Evolutionary conservation across 768 basidiomycete genomes (phyloP).

Genomic region (Lactarius deliciosus): DNA sequence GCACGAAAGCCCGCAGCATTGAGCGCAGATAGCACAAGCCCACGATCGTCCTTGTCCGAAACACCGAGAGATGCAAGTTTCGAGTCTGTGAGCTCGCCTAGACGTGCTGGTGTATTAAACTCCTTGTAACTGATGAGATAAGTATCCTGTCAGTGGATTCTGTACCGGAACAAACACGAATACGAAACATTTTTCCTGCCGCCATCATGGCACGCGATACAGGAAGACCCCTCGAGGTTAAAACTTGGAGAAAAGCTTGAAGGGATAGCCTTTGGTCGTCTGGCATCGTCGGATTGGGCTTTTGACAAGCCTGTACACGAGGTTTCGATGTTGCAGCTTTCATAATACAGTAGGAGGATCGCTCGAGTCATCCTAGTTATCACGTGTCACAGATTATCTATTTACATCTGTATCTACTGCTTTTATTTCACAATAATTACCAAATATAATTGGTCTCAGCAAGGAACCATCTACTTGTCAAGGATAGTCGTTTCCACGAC

Average conservation of each 20-base stretch:
- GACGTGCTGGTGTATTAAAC: constrained; percentile 57
- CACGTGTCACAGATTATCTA: not conserved
- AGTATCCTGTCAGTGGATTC: not conserved
- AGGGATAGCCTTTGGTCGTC: constrained; percentile 31
- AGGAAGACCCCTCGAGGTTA: constrained; percentile 33
- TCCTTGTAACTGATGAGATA: constrained; percentile 60
- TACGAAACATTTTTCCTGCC: constrained; percentile 37
- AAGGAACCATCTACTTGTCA: constrained; percentile 45
- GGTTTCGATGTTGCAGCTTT: too few relatives aligned
- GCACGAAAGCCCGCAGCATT: constrained; percentile 61
- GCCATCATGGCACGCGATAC: constrained; percentile 38
- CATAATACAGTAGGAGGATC: too few relatives aligned
- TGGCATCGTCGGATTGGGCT: constrained; percentile 14
- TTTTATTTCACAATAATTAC: constrained; percentile 12
- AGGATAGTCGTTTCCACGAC: constrained; percentile 86
- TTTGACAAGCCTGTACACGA: not conserved
- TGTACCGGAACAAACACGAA: constrained; percentile 6
- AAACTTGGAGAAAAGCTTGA: constrained; percentile 38
- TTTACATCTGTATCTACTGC: not conserved
- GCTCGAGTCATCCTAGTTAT: not conserved
- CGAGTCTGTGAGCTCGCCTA: constrained; percentile 56
- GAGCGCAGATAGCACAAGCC: constrained; percentile 55
- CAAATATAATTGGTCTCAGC: not conserved
- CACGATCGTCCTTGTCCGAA: constrained; percentile 63
- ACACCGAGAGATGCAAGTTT: constrained; percentile 61